These are phyloP conservation scores for Bruguiera hainesii DNA, from an alignment of 441 rosid genomes.

Conservation along the genomic window DNA sequence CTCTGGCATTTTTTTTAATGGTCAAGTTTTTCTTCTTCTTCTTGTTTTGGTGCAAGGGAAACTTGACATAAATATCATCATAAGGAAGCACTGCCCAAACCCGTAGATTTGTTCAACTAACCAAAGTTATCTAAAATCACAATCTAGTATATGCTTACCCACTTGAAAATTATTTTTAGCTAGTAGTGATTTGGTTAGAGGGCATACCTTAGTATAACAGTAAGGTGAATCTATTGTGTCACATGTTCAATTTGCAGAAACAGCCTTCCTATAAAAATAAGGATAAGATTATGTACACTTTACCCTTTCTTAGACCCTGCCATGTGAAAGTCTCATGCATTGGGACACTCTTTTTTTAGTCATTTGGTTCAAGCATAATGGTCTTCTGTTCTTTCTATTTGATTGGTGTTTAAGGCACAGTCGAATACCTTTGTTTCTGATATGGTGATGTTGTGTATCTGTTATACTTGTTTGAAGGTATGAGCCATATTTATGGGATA, in stretches of 20 bases:
- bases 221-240: too few relatives aligned
- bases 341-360: too few relatives aligned
- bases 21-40: background rate
- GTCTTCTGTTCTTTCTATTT: background rate
- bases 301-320: too few relatives aligned
- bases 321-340: too few relatives aligned
- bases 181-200: too few relatives aligned
- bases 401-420: background rate
- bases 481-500: slow-evolving; percentile 94
- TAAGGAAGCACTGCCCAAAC: background rate
- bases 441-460: slow-evolving; percentile 18
- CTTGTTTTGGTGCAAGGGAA: background rate
- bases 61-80: background rate
- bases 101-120: background rate
- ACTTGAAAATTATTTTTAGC: too few relatives aligned
- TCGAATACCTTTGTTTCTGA: slow-evolving; percentile 16
- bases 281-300: too few relatives aligned
- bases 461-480: slow-evolving; percentile 46
- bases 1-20: background rate
- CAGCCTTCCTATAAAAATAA: too few relatives aligned
- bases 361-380: background rate
- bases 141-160: too few relatives aligned
- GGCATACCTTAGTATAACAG: too few relatives aligned
- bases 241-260: too few relatives aligned
- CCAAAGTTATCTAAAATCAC: too few relatives aligned